Evolutionary conservation across 352 stramenopile genomes (phyloP), one percentile per base, ranked within the genome.

Genomic region (Thalassiosira livingstoniorum): DNA sequence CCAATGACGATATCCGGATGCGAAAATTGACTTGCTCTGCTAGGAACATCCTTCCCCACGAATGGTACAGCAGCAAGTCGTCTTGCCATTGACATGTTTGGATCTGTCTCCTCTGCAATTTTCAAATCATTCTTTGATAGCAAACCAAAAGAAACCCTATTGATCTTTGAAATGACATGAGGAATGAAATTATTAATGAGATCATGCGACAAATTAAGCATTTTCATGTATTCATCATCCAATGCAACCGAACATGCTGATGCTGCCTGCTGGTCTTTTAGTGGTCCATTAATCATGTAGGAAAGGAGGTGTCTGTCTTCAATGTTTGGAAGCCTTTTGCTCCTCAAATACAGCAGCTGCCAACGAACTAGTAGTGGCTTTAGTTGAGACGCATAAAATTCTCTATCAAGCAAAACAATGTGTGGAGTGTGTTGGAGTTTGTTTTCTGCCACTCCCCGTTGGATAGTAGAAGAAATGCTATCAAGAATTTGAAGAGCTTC

Each of bases 21-120:
- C 5, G 97, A 98, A 80, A 99, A 99, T 86, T 99, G 98, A 32
- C 96, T 99, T 23, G 97, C 98, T 35, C 97, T 92, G 75, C 96
- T 99, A 2, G 98, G 98, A 15, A 99, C 98, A 88, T 99, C 98
- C 85, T 99, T 99, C 29, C 97, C 98, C 35, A 99, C 97, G 81
- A 99, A 99, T 32, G 98, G 98, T 2, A 99, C 96, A 0, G 98
- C 98, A 42, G 99, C 87, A 60, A 99, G 88, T 42, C 98, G 84
- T 42, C 98, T 90, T 27, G 89, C 96, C 53, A 97, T 98, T n/a
- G 97, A 97, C 53, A 98, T 97, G 76, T 98, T 98, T 1, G 94
- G 94, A 63, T 96, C 77, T 80, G 86, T 89, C 77, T 90, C 92
- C 67, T 94, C 72, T 83, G 86, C 94, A 61, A 91, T 91, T 78